Evolutionary conservation across 129 eudicot species (phyloP).

Genomic region (Ambrosia trifida): DNA sequence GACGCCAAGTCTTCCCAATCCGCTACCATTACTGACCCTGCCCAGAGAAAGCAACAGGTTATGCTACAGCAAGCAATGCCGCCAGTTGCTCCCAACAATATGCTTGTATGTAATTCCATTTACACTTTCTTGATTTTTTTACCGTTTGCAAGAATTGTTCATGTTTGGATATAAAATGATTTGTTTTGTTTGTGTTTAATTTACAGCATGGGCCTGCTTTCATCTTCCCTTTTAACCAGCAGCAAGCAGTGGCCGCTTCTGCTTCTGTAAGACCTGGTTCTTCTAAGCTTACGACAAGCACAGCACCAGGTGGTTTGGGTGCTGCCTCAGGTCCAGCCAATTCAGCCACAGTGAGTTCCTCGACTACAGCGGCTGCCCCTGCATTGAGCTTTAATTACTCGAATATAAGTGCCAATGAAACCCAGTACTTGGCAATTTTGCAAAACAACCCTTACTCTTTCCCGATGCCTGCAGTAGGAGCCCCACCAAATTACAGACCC

Average conservation of each 20-base stretch:
- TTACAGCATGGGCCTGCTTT: slow-evolving; percentile 81
- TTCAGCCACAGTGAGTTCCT: slow-evolving; percentile 40
- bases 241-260: slow-evolving; percentile 71
- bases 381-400: slow-evolving; percentile 86
- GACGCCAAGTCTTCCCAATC: slow-evolving; percentile 65
- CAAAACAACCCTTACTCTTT: slow-evolving; percentile 76
- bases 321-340: slow-evolving; percentile 42
- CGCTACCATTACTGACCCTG: slow-evolving; percentile 41
- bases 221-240: slow-evolving; percentile 88
- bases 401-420: slow-evolving; percentile 65
- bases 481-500: slow-evolving; percentile 71
- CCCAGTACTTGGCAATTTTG: slow-evolving; percentile 79
- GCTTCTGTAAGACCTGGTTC: slow-evolving; percentile 63
- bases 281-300: slow-evolving; percentile 39
- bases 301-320: slow-evolving; percentile 35
- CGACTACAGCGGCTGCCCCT: slow-evolving; percentile 41
- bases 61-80: slow-evolving; percentile 79
- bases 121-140: not conserved
- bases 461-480: slow-evolving; percentile 81
- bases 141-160: not conserved
- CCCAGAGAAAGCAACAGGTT: slow-evolving; percentile 74
- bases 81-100: slow-evolving; percentile 65
- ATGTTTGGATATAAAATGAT: not conserved
- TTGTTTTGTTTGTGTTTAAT: not conserved
- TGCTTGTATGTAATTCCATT: slow-evolving; percentile 50